Evolutionary conservation across 2,329 filamentous ascomycete genomes (phyloP).

Genomic region (Torrubiella hemipterigena): DNA sequence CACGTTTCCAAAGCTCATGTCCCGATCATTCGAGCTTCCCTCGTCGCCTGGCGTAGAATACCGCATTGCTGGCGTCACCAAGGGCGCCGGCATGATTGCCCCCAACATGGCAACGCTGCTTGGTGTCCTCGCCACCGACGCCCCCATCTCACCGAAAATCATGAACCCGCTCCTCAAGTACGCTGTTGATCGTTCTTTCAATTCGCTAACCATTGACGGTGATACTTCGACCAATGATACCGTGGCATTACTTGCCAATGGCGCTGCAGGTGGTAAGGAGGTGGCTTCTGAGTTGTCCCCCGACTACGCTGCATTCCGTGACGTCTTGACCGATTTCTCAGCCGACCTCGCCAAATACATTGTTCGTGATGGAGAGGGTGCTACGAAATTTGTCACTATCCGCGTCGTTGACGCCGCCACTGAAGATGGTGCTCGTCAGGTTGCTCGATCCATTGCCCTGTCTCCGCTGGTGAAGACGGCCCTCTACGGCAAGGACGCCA

Average conservation of each 20-base stretch:
- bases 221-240: constrained; percentile 98
- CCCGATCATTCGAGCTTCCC: constrained; percentile 71
- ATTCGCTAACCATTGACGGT: constrained; percentile 92
- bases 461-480: constrained; percentile 96
- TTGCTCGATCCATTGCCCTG: constrained; percentile 79
- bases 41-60: constrained; percentile 67
- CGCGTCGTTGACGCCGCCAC: constrained; percentile 63
- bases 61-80: constrained; percentile 85
- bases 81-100: constrained; percentile 98
- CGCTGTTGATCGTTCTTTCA: constrained; percentile 79
- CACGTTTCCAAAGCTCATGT: constrained; percentile 93
- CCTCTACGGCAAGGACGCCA: constrained; percentile 91
- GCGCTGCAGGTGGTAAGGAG: constrained; percentile 65
- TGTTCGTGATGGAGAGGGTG: constrained; percentile 91
- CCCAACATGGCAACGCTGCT: constrained; percentile 97
- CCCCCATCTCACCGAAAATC: constrained; percentile 56
- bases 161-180: constrained; percentile 59
- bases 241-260: constrained; percentile 87
- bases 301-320: constrained; percentile 61
- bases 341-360: constrained; percentile 82
- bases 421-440: constrained; percentile 59
- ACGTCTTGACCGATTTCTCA: constrained; percentile 64
- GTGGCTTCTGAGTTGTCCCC: constrained; percentile 39
- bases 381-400: constrained; percentile 95
- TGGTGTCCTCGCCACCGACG: constrained; percentile 85